Base-by-base conservation (phyloP, 768 basidiomycete species). In the Trametopsis cervina region DNA sequence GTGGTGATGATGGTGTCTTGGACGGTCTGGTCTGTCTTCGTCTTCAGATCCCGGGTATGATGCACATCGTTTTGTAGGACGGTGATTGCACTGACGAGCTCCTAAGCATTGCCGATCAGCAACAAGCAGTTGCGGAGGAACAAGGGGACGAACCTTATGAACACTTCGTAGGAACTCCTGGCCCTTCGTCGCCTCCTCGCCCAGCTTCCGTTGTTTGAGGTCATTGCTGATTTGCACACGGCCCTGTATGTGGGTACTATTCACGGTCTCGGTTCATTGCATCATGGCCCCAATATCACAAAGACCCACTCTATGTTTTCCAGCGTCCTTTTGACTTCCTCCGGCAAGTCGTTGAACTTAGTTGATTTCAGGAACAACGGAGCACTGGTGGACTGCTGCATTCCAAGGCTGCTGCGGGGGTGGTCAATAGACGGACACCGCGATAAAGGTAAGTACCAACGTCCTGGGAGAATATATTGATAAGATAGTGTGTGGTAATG, bases 311-410 rank as follows among this genome's bases (percentile, higher is more conserved):
- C 89, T 37, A 91, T 76, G 33, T 63, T 61, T 58, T 89, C 89
- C 15, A 91, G 69, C 3, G 65, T 69, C 52, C 66, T 79, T 64
- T 80, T 85, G 18, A 81, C 52, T 2, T 78, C 72, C 43, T 90
- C 87, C 1, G 85, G 81, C 3, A 90, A 65, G 60, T 91, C 89
- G 46, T 90, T 91, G 64, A 89, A 91, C 59, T 88, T 90, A 0
- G 86, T 87, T 0, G 72, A 69, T 48, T 69, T 74, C 23, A 69
- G 69, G 55, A 82, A 76, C 4, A 69, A 67, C 9, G 73, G 70
- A 23, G 62, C 55, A 23, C 57, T 57, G 2, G 47, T n/a, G 15
- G 57, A 44, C 40, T 60, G 57, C 1, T 39, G 63, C 66, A 57
- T 70, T 71, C 41, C 38, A 71, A n/a, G n/a, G n/a, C n/a, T n/a